These are phyloP conservation scores for Hyaloscypha bicolor DNA, from an alignment of 495 filamentous ascomycete genomes.

Conservation along the genomic window DNA sequence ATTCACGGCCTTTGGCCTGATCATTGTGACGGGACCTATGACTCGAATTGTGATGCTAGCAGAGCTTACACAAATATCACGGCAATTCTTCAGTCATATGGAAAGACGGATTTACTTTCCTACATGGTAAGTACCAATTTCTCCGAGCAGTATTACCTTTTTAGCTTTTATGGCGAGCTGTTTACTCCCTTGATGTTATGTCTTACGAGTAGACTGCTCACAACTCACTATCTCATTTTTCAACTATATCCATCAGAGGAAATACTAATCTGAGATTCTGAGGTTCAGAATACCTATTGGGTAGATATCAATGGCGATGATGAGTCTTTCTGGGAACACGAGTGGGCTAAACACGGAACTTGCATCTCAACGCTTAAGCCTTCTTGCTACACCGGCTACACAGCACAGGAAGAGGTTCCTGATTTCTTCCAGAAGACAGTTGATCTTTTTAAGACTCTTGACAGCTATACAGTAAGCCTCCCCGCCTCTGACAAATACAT, in stretches of 20 bases:
- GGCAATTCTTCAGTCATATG: conserved; percentile 58
- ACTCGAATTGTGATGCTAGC: conserved; percentile 61
- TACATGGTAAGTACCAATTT: conserved; percentile 52
- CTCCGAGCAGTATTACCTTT: too few species aligned
- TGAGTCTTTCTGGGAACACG: conserved; percentile 69
- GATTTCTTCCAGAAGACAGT: conserved; percentile 54
- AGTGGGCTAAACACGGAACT: conserved; percentile 75
- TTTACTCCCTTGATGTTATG: too few species aligned
- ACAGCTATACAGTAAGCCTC: conserved; percentile 56
- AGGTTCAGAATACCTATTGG: background rate
- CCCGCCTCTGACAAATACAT: background rate
- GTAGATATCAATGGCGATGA: conserved; percentile 36
- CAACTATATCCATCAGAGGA: too few species aligned
- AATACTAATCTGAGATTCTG: too few species aligned
- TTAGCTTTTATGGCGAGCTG: too few species aligned
- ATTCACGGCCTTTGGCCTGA: conserved; percentile 62
- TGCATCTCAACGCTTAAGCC: conserved; percentile 62
- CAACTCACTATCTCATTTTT: too few species aligned
- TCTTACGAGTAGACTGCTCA: too few species aligned
- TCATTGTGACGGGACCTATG: conserved; percentile 71
- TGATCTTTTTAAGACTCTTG: conserved; percentile 58
- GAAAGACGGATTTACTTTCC: conserved; percentile 58
- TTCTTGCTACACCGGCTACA: conserved; percentile 66
- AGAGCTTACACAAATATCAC: conserved; percentile 68
- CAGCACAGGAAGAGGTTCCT: conserved; percentile 47